Evolutionary conservation across 768 basidiomycete species (phyloP), one percentile per base, ranked within the genome.

Genomic region (Tricholoma bakamatsutake): DNA sequence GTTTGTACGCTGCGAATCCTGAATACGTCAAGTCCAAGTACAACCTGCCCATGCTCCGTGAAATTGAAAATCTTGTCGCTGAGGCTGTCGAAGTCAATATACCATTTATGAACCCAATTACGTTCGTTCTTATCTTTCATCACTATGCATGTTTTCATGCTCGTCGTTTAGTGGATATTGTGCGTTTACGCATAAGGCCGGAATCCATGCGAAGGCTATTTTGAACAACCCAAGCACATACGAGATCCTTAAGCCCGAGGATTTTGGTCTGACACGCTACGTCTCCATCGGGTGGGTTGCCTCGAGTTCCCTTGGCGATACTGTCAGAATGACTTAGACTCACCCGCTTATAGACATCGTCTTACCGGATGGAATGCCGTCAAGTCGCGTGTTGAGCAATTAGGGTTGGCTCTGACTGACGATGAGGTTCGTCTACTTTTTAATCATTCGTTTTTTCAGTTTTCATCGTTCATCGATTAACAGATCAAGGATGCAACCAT

Each of bases 21-120:
- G 97, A 98, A 68, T 98, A 98, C 70, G 96, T 98, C 85, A 98
- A 98, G 82, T 72, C 82, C 83, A 99, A 99, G 87, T 99, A 98
- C 80, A 97, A 98, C 73, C 84, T 98, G 43, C 73, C 83, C 57
- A 95, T 96, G 91, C 87, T 99, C 53, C 90, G 97, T 64, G 97
- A 98, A 73, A 90, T 99, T 62, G 97, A 99, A 76, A 98, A 98
- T 76, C 78, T 98, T 66, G 95, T 99, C 59, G 97, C 97, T 37
- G 95, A 98, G 73, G 97, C 96, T 50, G 97, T 99, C 57, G 94
- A 98, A 71, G 93, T 98, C 69, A 90, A 93, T 61, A 84, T 99
- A 43, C 97, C 97, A 18, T 99, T 98, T 80, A 90, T 88, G 84
- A 96, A 96, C 75, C 91, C 92, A 34, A 88, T 94, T 67, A 92